Evolutionary conservation across 441 rosid genomes (phyloP).

Genomic region (Theobroma grandiflorum): DNA sequence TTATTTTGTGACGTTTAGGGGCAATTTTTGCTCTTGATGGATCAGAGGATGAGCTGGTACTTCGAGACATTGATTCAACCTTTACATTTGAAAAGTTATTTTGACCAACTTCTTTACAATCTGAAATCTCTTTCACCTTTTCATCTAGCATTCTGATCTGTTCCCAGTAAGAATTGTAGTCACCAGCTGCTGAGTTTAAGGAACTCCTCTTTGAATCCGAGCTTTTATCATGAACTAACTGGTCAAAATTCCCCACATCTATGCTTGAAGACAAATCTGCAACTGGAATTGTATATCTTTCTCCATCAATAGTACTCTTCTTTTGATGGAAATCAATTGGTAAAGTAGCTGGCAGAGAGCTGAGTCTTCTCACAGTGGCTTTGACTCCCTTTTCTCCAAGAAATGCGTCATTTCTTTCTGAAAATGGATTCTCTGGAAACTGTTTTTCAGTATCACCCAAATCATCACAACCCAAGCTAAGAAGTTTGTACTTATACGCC

Average conservation of each 20-base stretch:
- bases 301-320: slow-evolving; percentile 28
- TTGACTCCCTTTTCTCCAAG: slow-evolving; percentile 33
- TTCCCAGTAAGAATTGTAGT: slow-evolving; percentile 47
- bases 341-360: slow-evolving; percentile 39
- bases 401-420: slow-evolving; percentile 46
- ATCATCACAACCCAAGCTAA: slow-evolving; percentile 75
- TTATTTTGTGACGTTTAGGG: slow-evolving; percentile 42
- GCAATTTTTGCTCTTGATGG: slow-evolving; percentile 39
- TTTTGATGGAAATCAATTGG: slow-evolving; percentile 32
- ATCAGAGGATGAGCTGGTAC: slow-evolving; percentile 37
- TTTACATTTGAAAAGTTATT: slow-evolving; percentile 38
- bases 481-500: slow-evolving; percentile 72
- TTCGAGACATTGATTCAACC: slow-evolving; percentile 46
- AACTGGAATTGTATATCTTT: slow-evolving; percentile 15
- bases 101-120: slow-evolving; percentile 40
- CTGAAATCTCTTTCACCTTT: slow-evolving; percentile 52
- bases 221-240: slow-evolving; percentile 25
- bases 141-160: slow-evolving; percentile 56
- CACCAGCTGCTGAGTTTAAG: slow-evolving; percentile 30
- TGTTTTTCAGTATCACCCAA: slow-evolving; percentile 38
- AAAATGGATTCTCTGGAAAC: slow-evolving; percentile 54
- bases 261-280: slow-evolving; percentile 12
- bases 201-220: slow-evolving; percentile 32
- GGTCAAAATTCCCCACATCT: slow-evolving; percentile 22
- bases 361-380: slow-evolving; percentile 40